Evolutionary conservation across 2,329 filamentous ascomycete species (phyloP).

Genomic region (Beauveria bassiana): DNA sequence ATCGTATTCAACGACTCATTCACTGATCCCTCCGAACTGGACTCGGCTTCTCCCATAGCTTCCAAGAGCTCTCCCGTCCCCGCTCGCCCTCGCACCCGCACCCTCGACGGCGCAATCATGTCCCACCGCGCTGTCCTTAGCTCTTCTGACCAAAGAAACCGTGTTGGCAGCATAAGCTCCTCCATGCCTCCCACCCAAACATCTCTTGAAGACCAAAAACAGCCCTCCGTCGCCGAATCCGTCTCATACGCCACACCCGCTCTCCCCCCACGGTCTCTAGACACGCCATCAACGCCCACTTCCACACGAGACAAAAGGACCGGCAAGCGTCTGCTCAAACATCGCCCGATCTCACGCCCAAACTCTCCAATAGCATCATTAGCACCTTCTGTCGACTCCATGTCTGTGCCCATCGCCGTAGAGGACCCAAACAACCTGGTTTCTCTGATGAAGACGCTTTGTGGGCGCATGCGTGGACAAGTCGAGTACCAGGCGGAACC

Average conservation of each 20-base stretch:
- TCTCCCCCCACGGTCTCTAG: constrained; percentile 22
- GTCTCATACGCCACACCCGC: constrained; percentile 33
- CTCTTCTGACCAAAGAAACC: constrained; percentile 46
- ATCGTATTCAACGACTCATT: constrained; percentile 53
- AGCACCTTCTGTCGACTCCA: constrained; percentile 51
- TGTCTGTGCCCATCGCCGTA: constrained; percentile 52
- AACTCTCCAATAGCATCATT: constrained; percentile 48
- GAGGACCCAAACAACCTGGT: constrained; percentile 65
- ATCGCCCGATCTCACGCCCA: constrained; percentile 44
- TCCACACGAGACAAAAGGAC: constrained; percentile 35
- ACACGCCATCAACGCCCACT: constrained; percentile 24
- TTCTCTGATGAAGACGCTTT: constrained; percentile 67
- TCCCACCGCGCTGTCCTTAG: constrained; percentile 33
- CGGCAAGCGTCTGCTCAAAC: constrained; percentile 46
- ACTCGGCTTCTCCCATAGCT: constrained; percentile 28
- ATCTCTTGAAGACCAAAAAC: constrained; percentile 41
- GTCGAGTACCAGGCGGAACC: constrained; percentile 62
- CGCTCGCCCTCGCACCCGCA: constrained; percentile 48
- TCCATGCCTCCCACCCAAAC: constrained; percentile 41
- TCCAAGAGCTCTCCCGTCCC: constrained; percentile 24
- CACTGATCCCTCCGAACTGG: constrained; percentile 41
- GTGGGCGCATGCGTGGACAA: constrained; percentile 72
- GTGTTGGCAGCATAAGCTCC: constrained; percentile 65
- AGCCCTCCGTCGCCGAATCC: constrained; percentile 30
- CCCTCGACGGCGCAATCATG: constrained; percentile 48